Base-by-base conservation (phyloP, 2,329 filamentous ascomycete species). In the Stachybotrys chartarum region DNA sequence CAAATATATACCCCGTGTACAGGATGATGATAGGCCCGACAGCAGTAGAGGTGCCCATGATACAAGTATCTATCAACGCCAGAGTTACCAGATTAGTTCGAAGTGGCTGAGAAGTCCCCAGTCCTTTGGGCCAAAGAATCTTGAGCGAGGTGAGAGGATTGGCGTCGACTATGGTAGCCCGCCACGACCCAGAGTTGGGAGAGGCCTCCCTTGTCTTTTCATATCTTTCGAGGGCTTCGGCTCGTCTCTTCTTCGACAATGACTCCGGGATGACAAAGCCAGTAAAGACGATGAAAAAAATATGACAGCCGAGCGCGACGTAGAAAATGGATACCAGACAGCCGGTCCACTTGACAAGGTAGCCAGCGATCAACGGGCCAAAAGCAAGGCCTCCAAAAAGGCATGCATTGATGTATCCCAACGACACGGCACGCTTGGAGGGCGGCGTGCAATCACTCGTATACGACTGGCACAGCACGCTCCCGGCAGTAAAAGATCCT, bases 361-460 rank as follows among this genome's bases (percentile, higher is more conserved):
- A 87, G 2, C 88, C 92, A 0, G 91, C 87, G 24, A 96, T 66
- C 3, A 95, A 78, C 7, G 94, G 94, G 0, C 94, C 94, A 35
- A 93, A 72, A 0, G 94, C 93, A 50, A 97, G 83, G n/a, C 94
- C 94, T 1, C 82, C 80, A 70, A 96, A 97, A 8, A 99, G 77
- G 61, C 87, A 91, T 11, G 90, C 91, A 64, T 97, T 90, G 63
- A 97, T 87, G 67, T 92, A 93, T 7, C 91, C 92, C 69, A 97
- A 94, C 5, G 86, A 84, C 7, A 96, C 88, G 57, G 87, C 89
- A 18, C 94, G 85, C 64, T 83, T 84, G 32, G 88, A 87, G 0
- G 91, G 89, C 5, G 88, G 78, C 0, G 91, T 93, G 70, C 91
- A 96, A 70, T 99, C 94, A 46, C 90, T 86, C 12, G 89, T 87